Evolutionary conservation across 1,139 yeast genomes (phyloP).

Genomic region (Suhomyces chickasaworum): DNA sequence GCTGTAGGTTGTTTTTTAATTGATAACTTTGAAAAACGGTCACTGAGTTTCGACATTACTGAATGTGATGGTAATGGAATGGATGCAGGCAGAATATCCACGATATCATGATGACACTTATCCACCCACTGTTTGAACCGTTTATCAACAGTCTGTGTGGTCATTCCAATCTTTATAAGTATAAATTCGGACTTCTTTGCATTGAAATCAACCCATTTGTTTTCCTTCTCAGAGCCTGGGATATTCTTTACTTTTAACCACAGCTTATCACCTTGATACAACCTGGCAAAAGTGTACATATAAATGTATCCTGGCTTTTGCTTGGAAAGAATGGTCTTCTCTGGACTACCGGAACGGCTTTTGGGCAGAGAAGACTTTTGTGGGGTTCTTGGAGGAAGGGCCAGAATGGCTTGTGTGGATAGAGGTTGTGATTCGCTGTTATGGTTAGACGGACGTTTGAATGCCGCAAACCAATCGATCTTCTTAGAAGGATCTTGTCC

Average conservation of each 20-base stretch:
- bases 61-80: slow-evolving; percentile 4
- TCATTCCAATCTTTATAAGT: slow-evolving; percentile 58
- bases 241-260: slow-evolving; percentile 38
- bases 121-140: slow-evolving; percentile 57
- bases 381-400: background rate
- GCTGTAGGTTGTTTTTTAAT: slow-evolving; percentile 2
- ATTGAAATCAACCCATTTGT: slow-evolving; percentile 39
- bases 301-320: slow-evolving; percentile 48
- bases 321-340: background rate
- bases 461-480: background rate
- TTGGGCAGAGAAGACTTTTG: background rate
- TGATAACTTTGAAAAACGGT: slow-evolving; percentile 13
- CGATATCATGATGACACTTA: slow-evolving; percentile 53
- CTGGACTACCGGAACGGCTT: background rate
- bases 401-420: background rate
- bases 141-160: slow-evolving; percentile 45
- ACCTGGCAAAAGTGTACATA: slow-evolving; percentile 50
- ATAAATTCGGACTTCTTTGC: slow-evolving; percentile 41
- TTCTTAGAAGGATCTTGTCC: background rate
- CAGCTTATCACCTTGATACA: slow-evolving; percentile 32
- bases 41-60: slow-evolving; percentile 5
- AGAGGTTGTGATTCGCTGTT: background rate
- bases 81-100: slow-evolving; percentile 31
- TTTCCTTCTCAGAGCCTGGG: slow-evolving; percentile 27
- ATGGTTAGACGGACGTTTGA: background rate